Percentiles rank a stretch among this genome's conserved stretches.
phyloP scores from a whole-genome alignment of 106 monocot genomes.

The Acorus gramineus region DNA sequence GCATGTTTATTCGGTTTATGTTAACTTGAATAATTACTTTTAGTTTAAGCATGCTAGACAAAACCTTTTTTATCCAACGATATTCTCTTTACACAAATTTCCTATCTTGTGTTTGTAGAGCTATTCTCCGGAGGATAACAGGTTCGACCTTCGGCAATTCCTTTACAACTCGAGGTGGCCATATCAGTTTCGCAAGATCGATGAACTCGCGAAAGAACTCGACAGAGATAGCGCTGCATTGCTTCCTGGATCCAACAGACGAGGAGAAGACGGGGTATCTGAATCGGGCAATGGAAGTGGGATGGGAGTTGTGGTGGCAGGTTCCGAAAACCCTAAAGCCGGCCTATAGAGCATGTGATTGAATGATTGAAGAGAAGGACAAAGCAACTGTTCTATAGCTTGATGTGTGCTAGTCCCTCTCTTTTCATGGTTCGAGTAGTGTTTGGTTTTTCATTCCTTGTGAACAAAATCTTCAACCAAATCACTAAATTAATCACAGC shows the following conservation, averaged over 20 bases:
- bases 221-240: constrained; percentile 15
- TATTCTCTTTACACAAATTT: neutral
- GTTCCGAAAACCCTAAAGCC: constrained; percentile 47
- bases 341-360: constrained; percentile 17
- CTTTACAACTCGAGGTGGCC: constrained; percentile 97
- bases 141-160: constrained; percentile 95
- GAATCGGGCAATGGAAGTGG: constrained; percentile 34
- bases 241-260: neutral
- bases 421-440: no score
- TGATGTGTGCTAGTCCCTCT: no score
- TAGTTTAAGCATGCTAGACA: neutral
- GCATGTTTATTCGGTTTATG: no score
- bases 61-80: neutral
- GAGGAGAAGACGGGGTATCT: constrained; percentile 1
- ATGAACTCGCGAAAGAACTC: constrained; percentile 54
- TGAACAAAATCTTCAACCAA: no score
- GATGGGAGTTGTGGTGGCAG: constrained; percentile 62
- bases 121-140: constrained; percentile 96
- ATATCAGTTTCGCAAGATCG: constrained; percentile 90
- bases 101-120: constrained; percentile 35
- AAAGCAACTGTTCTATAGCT: no score
- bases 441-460: no score
- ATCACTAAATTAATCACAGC: no score
- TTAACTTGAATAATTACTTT: no score
- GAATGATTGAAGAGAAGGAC: no score